These are phyloP conservation scores for Malus hybrid DNA, from an alignment of 331 rosid species.

Conservation along the genomic window DNA sequence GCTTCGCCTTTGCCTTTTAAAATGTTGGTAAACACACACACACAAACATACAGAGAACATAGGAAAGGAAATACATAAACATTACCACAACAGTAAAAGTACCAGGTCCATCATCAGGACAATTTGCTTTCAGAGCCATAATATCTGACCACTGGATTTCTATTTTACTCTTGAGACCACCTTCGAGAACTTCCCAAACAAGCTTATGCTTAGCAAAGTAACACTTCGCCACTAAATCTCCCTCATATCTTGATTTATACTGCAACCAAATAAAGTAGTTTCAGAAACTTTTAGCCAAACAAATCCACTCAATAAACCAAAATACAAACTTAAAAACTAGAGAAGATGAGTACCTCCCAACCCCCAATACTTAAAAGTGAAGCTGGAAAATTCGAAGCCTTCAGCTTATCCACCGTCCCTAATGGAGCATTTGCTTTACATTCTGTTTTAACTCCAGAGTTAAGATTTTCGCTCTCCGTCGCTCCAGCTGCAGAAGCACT, in stretches of 20 bases:
- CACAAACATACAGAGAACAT: not conserved
- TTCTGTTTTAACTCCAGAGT: slow-evolving; percentile 37
- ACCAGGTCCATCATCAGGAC: slow-evolving; percentile 75
- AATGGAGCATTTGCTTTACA: slow-evolving; percentile 23
- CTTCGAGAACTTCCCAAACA: slow-evolving; percentile 97
- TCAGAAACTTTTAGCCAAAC: not conserved
- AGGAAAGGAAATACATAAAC: not conserved
- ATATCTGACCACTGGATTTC: slow-evolving; percentile 97
- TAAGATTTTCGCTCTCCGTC: slow-evolving; percentile 13
- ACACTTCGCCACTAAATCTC: slow-evolving; percentile 91
- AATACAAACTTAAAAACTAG: not conserved
- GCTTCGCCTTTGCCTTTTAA: not conserved
- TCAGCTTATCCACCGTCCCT: slow-evolving; percentile 53
- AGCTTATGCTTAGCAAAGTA: slow-evolving; percentile 95
- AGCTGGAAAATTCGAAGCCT: slow-evolving; percentile 93
- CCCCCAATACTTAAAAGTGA: slow-evolving; percentile 60
- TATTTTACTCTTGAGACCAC: slow-evolving; percentile 85
- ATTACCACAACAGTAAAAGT: slow-evolving; percentile 72
- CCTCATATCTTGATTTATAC: slow-evolving; percentile 86
- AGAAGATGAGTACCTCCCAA: slow-evolving; percentile 70
- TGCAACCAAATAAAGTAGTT: slow-evolving; percentile 27
- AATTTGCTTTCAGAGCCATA: slow-evolving; percentile 55
- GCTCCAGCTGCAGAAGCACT: slow-evolving; percentile 13
- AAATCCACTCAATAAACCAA: not conserved
- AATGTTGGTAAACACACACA: not conserved